Conservation (phyloP, 176 grass and related monocot genomes). For the Dendrocalamus sinicus region DNA sequence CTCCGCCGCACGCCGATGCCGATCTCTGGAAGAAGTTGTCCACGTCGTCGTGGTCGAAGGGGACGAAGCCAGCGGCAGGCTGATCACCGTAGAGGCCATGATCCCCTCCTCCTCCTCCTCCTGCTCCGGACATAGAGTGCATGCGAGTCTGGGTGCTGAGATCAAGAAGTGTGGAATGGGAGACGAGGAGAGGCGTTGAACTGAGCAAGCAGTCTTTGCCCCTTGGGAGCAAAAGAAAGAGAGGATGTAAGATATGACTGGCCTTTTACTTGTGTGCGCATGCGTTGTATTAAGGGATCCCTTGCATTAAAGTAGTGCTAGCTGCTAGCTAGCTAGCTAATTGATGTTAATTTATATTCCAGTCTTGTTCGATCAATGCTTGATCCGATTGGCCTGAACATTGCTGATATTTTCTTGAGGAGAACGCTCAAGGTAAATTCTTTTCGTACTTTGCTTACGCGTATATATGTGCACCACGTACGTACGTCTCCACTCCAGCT, state of each 20-base stretch:
- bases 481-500: not conserved
- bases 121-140: conserved; percentile 34
- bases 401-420: not conserved
- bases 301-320: too few species aligned
- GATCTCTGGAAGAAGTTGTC: conserved; percentile 5
- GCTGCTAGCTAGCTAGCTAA: not conserved
- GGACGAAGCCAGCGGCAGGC: not conserved
- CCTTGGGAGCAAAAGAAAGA: not conserved
- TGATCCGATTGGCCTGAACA: not conserved
- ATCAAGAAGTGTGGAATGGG: conserved; percentile 22
- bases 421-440: not conserved
- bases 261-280: not conserved
- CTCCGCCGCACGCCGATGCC: not conserved
- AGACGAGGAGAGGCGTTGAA: conserved; percentile 26
- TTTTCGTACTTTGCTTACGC: not conserved
- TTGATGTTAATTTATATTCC: not conserved
- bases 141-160: not conserved
- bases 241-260: not conserved
- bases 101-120: not conserved
- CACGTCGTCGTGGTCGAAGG: conserved; percentile 11
- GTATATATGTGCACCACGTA: not conserved
- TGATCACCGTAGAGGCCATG: conserved; percentile 16
- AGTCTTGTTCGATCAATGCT: not conserved
- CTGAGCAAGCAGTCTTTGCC: not conserved
- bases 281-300: not conserved